Base-by-base conservation (phyloP, 2,329 filamentous ascomycete species). In the Xylariaceae sp. region DNA sequence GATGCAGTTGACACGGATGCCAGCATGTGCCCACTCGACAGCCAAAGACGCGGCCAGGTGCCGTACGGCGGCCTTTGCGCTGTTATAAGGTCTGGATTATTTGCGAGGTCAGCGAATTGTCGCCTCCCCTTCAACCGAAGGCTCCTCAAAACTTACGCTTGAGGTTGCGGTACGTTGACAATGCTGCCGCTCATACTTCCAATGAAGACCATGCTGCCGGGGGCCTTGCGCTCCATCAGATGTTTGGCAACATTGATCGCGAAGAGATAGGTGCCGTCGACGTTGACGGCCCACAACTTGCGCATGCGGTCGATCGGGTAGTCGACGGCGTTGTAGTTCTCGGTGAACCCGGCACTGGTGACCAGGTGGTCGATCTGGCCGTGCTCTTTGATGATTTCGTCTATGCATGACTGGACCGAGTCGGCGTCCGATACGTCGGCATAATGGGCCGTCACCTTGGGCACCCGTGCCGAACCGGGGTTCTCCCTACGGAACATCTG, bases 311-410 rank as follows among this genome's bases (percentile, higher is more conserved):
- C 88, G 52, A 89, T 79, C 1, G 89, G 89, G 67, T 97, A 97
- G 51, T 82, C 81, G 55, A 89, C 84, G 32, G 90, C 90, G 55
- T 94, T 84, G 58, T 88, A 94, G 70, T 96, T 96, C 70, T 96
- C 90, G 11, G 87, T 92, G 68, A 97, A 95, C 31, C 90, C 90
- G 34, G 90, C 90, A n/a, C 88, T 94, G 17, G 90, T 96, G 54
- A 97, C 89, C 17, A 97, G 76, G 64, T 87, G 83, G 66, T 95
- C 88, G 53, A 96, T 88, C 63, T 85, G 83, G 64, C 83, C 82
- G 60, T 95, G 89, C 43, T 75, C 66, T 34, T 69, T 54, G 35
- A 90, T 60, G 50, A 90, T 75, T 44, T 88, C 83, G 26, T 71
- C 68, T 50, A 96, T 73, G 52, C 84, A 84, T 21, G 70, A 64